Evolutionary conservation across 2,329 filamentous ascomycete species (phyloP), one percentile per base, ranked within the genome.

Genomic region (Talaromyces sp.): DNA sequence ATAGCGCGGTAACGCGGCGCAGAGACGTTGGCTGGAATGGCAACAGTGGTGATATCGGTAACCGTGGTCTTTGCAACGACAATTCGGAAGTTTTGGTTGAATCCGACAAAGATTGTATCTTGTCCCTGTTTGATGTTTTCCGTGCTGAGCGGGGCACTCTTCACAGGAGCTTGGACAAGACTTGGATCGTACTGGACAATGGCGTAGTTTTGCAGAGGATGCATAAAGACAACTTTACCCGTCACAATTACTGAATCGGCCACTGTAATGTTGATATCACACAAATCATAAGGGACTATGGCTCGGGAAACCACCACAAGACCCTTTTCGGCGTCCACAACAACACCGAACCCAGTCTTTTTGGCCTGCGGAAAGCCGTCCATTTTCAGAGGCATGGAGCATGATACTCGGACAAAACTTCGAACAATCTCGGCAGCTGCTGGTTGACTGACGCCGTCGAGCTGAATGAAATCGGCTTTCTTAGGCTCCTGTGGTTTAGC

Each of bases 311-410:
- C 93, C 62, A 97, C 85, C 7, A 99, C 94, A 19, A 99, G 82
- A 19, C 94, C 94, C 78, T 97, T 93, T 62, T 95, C 91, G 0
- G 95, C 94, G 75, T 99, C 94, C 63, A 99, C 90, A n/a, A 99
- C 93, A 41, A 99, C 80, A 43, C 94, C 94, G 81, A 96, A 97
- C 0, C 94, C 94, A 78, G 92, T 94, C 77, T 96, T 94, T 54
- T 92, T 85, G 66, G 94, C 91, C 74, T 94, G 91, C 6, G 94
- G 95, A 73, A 96, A 99, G n/a, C 94, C 94, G 72, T 99, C 94
- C 10, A 99, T 83, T 80, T 97, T 97, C 63, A 99, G 80, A 0
- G 94, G 94, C 88, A 99, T 93, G 26, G 88, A 90, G 68, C 92
- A 96, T 65, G 90, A 88, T 59, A 99, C 89, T 43, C 94, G 89